phyloP scores from a whole-genome alignment of 352 stramenopile species.

The Phytophthora cajani region DNA sequence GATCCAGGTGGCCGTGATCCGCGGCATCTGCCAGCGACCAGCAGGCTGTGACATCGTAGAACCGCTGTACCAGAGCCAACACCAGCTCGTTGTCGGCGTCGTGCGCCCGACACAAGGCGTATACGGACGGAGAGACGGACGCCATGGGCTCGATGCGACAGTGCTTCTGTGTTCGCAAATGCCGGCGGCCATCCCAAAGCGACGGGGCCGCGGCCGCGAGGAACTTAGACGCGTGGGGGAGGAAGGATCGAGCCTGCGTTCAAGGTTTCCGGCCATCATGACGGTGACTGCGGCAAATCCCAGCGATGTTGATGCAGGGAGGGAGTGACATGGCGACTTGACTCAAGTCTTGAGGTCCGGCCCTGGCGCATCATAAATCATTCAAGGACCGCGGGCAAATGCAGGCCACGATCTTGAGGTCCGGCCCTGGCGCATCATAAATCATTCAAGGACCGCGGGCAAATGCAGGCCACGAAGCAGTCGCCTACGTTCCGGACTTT shows the following conservation, averaged over 20 bases:
- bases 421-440: too few species aligned
- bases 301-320: too few species aligned
- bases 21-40: constrained; percentile 54
- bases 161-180: constrained; percentile 16
- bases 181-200: not conserved
- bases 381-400: constrained; percentile 3
- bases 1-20: constrained; percentile 41
- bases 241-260: constrained; percentile 1
- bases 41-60: constrained; percentile 42
- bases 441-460: not conserved
- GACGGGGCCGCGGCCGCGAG: not conserved
- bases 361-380: too few species aligned
- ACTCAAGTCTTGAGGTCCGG: too few species aligned
- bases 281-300: not conserved
- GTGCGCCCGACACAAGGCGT: constrained; percentile 43
- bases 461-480: constrained; percentile 10
- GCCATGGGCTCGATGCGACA: not conserved
- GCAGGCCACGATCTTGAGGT: constrained; percentile 11
- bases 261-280: constrained; percentile 1
- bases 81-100: constrained; percentile 38
- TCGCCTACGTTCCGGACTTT: constrained; percentile 13
- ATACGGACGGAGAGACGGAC: constrained; percentile 46
- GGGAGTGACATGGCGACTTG: too few species aligned
- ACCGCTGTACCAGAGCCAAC: constrained; percentile 46
- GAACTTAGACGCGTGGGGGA: not conserved